Base-by-base conservation (phyloP, 2,329 filamentous ascomycete genomes). In the Juglanconis oblonga region DNA sequence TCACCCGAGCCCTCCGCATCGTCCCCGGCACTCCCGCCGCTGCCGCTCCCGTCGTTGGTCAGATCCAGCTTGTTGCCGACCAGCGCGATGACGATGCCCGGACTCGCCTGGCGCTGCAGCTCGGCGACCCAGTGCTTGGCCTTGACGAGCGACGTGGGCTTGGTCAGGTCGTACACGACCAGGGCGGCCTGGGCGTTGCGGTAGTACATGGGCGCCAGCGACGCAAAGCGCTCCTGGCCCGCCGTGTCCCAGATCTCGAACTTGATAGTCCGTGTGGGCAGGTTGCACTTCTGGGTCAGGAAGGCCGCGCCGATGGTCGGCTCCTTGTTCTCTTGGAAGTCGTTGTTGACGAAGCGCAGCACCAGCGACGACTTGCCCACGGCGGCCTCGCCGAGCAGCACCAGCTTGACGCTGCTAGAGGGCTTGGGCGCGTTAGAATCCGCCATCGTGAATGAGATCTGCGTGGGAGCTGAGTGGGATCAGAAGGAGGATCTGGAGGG, bases 261-360 rank as follows among this genome's bases (percentile, higher is more conserved):
- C 76, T 91, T 91, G 80, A 94, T 94, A 66, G 92, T 97, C 73
- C 94, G 87, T 69, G 88, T 92, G 38, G 94, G 94, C 47, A 98
- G 89, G 71, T 92, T 95, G 81, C 94, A 97, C 87, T 98, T 99
- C 79, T 99, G 95, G 68, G 95, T 99, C 67, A 99, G 81, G 79
- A 99, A 99, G 65, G 95, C 95, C 71, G 95, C 95, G 83, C 95
- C 95, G 78, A 99, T 99, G 66, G 95, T 99, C 64, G 95, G 95
- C 76, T 99, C 95, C 82, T 98, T 98, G 79, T 98, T 98, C 79
- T 98, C 95, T 81, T 99, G 95, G 72, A 99, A 99, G 78, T 98
- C 94, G 79, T 99, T 95, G 84, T 98, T 98, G 74, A 99, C 95
- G 78, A 99, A 99, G 72, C 95, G 92, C 73, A 99, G 85, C 65